A percentile compares a stretch with the other conserved stretches of the same genome.
Evolutionary conservation across 106 monocot species (phyloP).

Genomic region (Dendrobium nobile): DNA sequence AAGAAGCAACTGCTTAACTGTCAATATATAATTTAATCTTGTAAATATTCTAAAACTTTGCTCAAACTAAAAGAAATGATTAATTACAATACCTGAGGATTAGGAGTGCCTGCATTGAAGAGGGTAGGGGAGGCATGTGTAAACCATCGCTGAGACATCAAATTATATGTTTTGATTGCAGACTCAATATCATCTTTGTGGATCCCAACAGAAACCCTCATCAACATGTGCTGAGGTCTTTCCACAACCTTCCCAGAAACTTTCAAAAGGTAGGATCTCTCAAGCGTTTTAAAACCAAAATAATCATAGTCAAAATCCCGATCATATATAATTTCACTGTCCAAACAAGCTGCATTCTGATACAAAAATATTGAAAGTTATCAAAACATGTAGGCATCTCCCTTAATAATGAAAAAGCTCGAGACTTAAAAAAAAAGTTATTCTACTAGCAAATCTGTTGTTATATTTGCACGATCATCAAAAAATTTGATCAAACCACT

Average conservation of each 20-base stretch:
- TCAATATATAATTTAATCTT: conserved; percentile 4
- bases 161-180: conserved; percentile 72
- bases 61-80: background rate
- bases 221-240: conserved; percentile 97
- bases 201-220: conserved; percentile 95
- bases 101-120: conserved; percentile 91
- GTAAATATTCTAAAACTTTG: background rate
- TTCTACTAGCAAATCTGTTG: background rate
- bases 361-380: background rate
- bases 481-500: background rate
- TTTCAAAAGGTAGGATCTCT: conserved; percentile 95
- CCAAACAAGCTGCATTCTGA: conserved; percentile 85
- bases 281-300: conserved; percentile 96
- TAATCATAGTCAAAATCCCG: conserved; percentile 97
- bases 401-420: background rate
- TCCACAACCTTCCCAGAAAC: conserved; percentile 70
- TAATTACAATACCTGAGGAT: conserved; percentile 56
- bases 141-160: conserved; percentile 99
- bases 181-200: conserved; percentile 90
- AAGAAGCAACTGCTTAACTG: conserved; percentile 98
- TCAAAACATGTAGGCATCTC: background rate
- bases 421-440: background rate
- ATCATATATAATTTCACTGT: conserved; percentile 95
- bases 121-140: conserved; percentile 96
- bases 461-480: background rate